Base-by-base conservation (phyloP, 2,329 filamentous ascomycete genomes). In the Sordariomycetes sp. region DNA sequence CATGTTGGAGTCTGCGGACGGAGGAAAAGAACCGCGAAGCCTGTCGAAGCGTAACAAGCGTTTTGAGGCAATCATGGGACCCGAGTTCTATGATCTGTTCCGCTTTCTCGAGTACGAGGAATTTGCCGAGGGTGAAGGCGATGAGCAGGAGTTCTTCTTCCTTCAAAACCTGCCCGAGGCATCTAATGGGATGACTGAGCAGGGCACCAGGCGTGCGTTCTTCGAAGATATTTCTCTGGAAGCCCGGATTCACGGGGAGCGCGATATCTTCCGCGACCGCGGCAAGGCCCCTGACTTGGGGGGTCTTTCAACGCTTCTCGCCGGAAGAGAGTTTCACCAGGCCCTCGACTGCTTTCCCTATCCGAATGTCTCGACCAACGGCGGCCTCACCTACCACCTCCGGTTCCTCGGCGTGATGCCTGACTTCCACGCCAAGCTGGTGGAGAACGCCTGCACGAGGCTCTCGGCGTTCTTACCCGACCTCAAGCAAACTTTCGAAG, bases 1-100 rank as follows among this genome's bases (percentile, higher is more conserved):
- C 59, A 69, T 78, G 6, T 69, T 79, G 3, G 71, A 74, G 1
- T 66, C 68, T 2, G 67, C 68, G 1, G 69, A 70, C 40, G n/a
- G 25, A 18, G 55, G 55, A 25, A 57, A 40, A 28, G 69, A 71
- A 10, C 66, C 66, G 0, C 69, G 76, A 52, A 77, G 70, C 55
- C 81, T 84, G 40, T 79, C 79, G 2, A 78, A 78, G 57, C 70
- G 80, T 1, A 84, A 84, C 62, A 83, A 82, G 65, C 74, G 77
- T 16, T 83, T 83, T 58, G 69, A 70, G 28, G 76, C 82, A 1
- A 71, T 80, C 7, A 82, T 83, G 59, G 78, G 79, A 0, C 71
- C 72, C 4, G 74, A 76, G 3, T 79, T 78, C 55, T 75, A 77
- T 53, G 65, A 68, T 24, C 71, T 83, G 14, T 79, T 83, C 62